Conservation (phyloP, 352 stramenopile genomes). For the Blastocystis hominis region DNA sequence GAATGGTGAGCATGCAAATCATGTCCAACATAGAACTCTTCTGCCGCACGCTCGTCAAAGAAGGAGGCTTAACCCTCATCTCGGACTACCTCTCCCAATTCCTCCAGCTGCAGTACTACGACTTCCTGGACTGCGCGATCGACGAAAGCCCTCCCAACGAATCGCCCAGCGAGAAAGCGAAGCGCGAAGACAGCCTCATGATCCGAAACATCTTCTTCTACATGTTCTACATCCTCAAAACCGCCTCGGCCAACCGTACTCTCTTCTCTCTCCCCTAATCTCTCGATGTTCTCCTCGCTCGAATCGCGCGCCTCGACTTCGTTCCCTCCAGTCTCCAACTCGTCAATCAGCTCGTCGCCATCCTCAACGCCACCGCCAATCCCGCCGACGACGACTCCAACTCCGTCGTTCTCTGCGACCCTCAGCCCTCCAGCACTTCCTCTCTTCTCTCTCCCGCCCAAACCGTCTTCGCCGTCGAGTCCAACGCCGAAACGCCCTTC, state of each 20-base stretch:
- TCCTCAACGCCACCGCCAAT: neutral
- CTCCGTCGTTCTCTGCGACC: neutral
- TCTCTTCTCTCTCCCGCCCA: too few species aligned
- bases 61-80: neutral
- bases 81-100: neutral
- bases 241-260: neutral
- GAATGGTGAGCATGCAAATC: neutral
- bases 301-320: neutral
- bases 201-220: constrained; percentile 21
- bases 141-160: neutral
- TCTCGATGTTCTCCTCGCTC: neutral
- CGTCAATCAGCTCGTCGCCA: neutral
- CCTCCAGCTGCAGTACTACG: neutral
- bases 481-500: too few species aligned
- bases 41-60: neutral
- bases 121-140: neutral
- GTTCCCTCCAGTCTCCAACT: neutral
- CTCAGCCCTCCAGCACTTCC: too few species aligned
- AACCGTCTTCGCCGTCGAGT: too few species aligned
- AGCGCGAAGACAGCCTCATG: neutral
- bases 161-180: neutral
- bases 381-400: neutral
- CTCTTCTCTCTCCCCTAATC: neutral
- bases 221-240: neutral
- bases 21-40: neutral